Base-by-base conservation (phyloP, 768 basidiomycete species). In the Macrolepiota dolichaula region DNA sequence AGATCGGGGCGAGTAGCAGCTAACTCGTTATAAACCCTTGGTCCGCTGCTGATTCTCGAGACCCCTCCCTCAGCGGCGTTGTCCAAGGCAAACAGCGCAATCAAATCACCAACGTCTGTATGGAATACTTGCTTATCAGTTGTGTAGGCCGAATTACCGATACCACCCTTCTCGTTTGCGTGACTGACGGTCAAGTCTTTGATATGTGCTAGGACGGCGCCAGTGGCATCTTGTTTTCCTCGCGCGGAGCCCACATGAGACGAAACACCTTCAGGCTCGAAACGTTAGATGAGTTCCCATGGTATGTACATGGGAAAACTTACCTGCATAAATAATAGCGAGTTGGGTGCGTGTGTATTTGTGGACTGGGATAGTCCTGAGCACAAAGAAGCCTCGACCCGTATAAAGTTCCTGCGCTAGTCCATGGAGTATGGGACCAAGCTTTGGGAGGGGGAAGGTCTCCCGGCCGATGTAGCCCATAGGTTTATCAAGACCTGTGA, bases 61-160 rank as follows among this genome's bases (percentile, higher is more conserved):
- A 72, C 74, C 1, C 80, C 80, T 12, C 80, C 80, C 52, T 77
- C 74, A 29, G 73, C 76, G 7, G 80, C 78, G 5, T 71, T 69
- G 59, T 79, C 72, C 36, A 81, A 69, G 1, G 78, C 76, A 57
- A 80, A 71, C 32, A 80, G 68, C 4, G 77, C 76, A 62, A 82
- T 79, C 50, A 80, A 68, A 64, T 80, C 78, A 0, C 80, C 79
- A 37, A 76, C 71, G 60, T 81, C 79, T 1, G 79, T 79, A 63
- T 81, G 79, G 70, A 81, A 81, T 22, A 81, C 79, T 63, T 81
- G 79, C 61, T 77, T 79, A 68, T 81, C 79, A 1, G 78, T 81
- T 2, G 77, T 81, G 63, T 80, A 80, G 42, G 79, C 80, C 10
- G 78, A 72, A 55, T 77, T 76, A 7, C 77, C 77, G 51, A 78